A percentile compares a stretch with the other conserved stretches of the same genome.
phyloP scores from a whole-genome alignment of 495 filamentous ascomycete species.

The Penicillium crystallinum region DNA sequence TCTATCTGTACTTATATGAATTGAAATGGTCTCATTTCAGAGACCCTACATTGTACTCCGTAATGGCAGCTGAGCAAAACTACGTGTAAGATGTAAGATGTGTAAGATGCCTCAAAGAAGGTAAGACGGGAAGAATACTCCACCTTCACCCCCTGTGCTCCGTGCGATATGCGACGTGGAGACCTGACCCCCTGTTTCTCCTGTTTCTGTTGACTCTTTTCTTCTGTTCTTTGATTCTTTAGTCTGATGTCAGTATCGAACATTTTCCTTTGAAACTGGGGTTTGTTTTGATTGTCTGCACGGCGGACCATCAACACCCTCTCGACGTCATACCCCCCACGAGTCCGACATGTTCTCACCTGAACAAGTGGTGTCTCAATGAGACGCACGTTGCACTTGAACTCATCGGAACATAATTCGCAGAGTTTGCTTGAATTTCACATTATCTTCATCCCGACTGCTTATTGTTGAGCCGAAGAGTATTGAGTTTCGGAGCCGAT shows the following conservation, averaged over 20 bases:
- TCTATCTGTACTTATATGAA: conserved; percentile 5
- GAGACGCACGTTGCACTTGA: background rate
- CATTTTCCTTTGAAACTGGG: background rate
- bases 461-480: background rate
- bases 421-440: background rate
- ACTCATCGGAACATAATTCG: background rate
- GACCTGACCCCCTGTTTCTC: background rate
- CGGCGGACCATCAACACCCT: background rate
- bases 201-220: background rate
- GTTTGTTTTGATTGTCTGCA: background rate
- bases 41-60: too few relatives aligned
- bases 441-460: background rate
- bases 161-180: background rate
- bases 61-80: too few relatives aligned
- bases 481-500: background rate
- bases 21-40: too few relatives aligned
- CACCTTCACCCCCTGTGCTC: background rate
- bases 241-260: background rate
- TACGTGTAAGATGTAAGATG: too few relatives aligned
- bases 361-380: background rate
- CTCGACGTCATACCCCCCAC: conserved; percentile 7
- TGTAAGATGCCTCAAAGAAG: background rate
- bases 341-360: conserved; percentile 1
- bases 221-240: background rate
- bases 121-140: background rate